A percentile compares a stretch with the other conserved stretches of the same genome.
These are phyloP conservation scores for Aleurites moluccanus DNA, from an alignment of 441 rosid species.

Conservation along the genomic window DNA sequence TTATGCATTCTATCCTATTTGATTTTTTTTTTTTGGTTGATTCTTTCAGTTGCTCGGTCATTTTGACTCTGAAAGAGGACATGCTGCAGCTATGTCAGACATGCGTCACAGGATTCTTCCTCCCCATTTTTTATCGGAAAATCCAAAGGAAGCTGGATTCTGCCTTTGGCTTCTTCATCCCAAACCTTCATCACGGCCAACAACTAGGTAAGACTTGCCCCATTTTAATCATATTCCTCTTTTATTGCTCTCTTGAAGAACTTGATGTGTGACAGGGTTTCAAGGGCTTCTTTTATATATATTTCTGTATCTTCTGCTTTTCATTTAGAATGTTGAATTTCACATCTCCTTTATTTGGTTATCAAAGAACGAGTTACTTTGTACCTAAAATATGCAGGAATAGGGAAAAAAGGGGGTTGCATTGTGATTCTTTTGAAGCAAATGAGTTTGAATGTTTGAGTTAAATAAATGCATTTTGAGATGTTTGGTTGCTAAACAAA, in stretches of 20 bases:
- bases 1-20: constrained; percentile 1
- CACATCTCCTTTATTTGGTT: too few relatives aligned
- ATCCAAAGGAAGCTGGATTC: constrained; percentile 93
- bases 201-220: constrained; percentile 55
- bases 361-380: too few relatives aligned
- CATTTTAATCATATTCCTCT: background rate
- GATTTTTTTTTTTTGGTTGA: constrained; percentile 25
- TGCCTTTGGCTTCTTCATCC: constrained; percentile 93
- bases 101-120: constrained; percentile 86
- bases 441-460: too few relatives aligned
- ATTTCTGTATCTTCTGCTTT: too few relatives aligned
- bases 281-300: too few relatives aligned
- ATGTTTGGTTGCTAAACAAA: background rate
- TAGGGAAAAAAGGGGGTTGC: too few relatives aligned
- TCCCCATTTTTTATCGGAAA: constrained; percentile 75
- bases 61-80: constrained; percentile 69
- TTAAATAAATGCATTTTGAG: background rate
- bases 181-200: constrained; percentile 79
- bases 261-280: too few relatives aligned
- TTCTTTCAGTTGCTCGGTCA: constrained; percentile 70
- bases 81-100: constrained; percentile 71
- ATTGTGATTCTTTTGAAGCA: too few relatives aligned
- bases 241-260: too few relatives aligned
- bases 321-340: too few relatives aligned
- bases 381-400: too few relatives aligned